These are phyloP conservation scores for Litsea cubeba DNA, from an alignment of 164 flowering plant genomes.

Conservation along the genomic window DNA sequence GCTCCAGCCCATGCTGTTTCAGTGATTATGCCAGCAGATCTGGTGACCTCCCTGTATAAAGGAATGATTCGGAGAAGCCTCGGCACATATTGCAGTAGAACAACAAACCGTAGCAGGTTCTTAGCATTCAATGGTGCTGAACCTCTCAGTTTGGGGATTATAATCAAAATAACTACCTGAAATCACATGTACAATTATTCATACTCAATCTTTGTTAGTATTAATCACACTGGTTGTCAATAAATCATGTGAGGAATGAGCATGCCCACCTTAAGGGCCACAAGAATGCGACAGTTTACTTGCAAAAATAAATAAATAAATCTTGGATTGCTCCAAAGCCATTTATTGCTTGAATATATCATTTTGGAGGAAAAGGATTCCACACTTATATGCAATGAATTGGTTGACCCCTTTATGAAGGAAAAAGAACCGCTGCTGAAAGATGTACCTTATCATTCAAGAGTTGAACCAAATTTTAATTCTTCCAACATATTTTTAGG, in stretches of 20 bases:
- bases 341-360: background rate
- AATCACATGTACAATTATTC: background rate
- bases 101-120: constrained; percentile 68
- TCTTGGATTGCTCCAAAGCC: background rate
- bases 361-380: background rate
- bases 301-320: no score
- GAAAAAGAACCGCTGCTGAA: no score
- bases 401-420: no score
- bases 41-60: constrained; percentile 69
- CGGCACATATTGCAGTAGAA: constrained; percentile 74
- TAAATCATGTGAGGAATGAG: background rate
- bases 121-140: constrained; percentile 55
- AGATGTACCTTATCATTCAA: no score
- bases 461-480: no score
- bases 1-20: constrained; percentile 99
- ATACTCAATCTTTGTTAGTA: no score
- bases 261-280: background rate
- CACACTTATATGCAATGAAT: background rate
- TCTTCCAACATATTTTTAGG: no score
- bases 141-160: constrained; percentile 64
- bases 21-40: constrained; percentile 82
- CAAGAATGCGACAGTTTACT: background rate
- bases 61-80: constrained; percentile 69
- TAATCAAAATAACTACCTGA: constrained; percentile 59
- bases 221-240: background rate